A percentile compares a stretch with the other conserved stretches of the same genome.
Conservation (phyloP, 1,284 basidiomycete genomes). For the Irpex rosettiformis region DNA sequence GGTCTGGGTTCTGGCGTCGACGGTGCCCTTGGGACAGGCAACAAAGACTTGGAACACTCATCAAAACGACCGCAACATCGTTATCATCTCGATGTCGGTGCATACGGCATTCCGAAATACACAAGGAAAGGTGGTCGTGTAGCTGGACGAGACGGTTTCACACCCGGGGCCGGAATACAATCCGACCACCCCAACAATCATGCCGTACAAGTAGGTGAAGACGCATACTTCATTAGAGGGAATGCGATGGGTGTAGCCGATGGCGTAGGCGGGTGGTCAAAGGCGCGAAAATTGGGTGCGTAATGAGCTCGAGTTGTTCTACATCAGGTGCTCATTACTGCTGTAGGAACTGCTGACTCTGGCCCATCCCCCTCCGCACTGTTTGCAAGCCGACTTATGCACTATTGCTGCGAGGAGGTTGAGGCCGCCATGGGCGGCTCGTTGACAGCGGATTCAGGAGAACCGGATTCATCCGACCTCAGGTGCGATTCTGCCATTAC, state of each 20-base stretch:
- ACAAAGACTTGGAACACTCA: not conserved
- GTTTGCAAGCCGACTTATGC: constrained; percentile 86
- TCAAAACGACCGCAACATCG: constrained; percentile 26
- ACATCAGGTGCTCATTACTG: constrained; percentile 10
- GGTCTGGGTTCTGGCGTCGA: constrained; percentile 29
- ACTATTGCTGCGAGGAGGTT: constrained; percentile 66
- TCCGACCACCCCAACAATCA: constrained; percentile 33
- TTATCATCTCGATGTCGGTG: constrained; percentile 70
- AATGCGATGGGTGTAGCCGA: constrained; percentile 89
- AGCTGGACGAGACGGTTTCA: constrained; percentile 29
- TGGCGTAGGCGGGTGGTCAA: constrained; percentile 85
- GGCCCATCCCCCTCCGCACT: constrained; percentile 64
- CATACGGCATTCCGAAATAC: constrained; percentile 62
- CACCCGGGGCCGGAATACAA: constrained; percentile 13
- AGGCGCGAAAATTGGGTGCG: constrained; percentile 33
- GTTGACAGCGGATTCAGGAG: not conserved
- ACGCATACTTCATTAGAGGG: constrained; percentile 80
- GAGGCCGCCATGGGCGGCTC: constrained; percentile 2
- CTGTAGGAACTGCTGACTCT: not conserved
- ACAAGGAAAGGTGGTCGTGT: constrained; percentile 19
- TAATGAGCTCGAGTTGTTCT: not conserved
- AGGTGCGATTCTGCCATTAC: constrained; percentile 7
- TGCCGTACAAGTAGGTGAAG: constrained; percentile 80
- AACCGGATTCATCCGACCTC: constrained; percentile 3
- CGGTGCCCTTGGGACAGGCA: constrained; percentile 21